Base-by-base conservation (phyloP, 139 green algal genomes). In the Parachlorella kessleri region DNA sequence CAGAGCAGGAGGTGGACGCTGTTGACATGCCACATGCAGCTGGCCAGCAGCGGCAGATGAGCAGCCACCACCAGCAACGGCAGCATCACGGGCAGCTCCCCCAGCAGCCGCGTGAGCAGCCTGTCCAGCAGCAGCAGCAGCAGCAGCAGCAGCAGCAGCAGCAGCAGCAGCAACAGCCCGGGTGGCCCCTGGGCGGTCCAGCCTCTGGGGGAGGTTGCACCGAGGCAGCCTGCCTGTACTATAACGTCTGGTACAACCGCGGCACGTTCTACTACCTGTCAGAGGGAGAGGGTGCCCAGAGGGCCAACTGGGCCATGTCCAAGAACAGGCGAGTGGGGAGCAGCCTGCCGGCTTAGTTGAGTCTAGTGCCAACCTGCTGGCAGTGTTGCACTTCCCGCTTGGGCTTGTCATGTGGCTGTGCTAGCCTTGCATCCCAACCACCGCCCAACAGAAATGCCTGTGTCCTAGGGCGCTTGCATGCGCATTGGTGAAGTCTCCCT, bases 241-340 rank as follows among this genome's bases (percentile, higher is more conserved):
- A 77, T 8, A 85, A 85, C 53, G 65, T 89, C 3, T 89, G 76
- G 75, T 96, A 94, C 82, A 94, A 92, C 77, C 90, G 89, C 39
- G 90, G 89, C 7, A 76, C 85, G 28, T 94, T 88, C 40, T 85
- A 70, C 53, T 48, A 86, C 1, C 66, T 95, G 54, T 87, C 92
- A 32, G 90, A 94, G 26, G 85, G 84, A 8, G 37, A 10, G 2
- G 55, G 37, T 8, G 28, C 48, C 7, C 30, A 42, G 5, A 30
- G 21, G 39, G 53, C 21, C 32, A n/a, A 21, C 32, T 76, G 70
- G 70, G n/a, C 36, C 28, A 30, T 76, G 70, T 42, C 39, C 32
- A 40, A 41, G n/a, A 66, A 26, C 42, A 59, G 48, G 48, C 21
- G 48, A 14, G 48, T 18, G 48, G n/a, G n/a, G n/a, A n/a, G n/a